Evolutionary conservation across 305 asterid genomes (phyloP).

Genomic region (Fraxinus floribunda): DNA sequence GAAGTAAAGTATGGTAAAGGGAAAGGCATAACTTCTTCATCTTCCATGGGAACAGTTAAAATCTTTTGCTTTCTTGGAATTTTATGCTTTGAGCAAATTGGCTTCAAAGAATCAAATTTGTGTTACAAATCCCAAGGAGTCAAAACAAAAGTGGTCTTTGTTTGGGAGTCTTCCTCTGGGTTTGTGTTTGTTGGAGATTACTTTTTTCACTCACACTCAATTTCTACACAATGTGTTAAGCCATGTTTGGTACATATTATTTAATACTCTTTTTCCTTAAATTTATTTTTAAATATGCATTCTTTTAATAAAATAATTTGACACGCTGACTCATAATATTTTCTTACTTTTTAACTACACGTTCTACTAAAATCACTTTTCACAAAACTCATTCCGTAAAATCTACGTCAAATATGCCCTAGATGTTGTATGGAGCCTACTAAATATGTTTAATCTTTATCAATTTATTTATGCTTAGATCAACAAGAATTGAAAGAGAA

Average conservation of each 20-base stretch:
- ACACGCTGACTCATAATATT: background rate
- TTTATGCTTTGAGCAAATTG: background rate
- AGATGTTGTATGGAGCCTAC: background rate
- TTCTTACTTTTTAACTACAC: no score
- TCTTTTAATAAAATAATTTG: no score
- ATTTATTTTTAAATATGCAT: no score
- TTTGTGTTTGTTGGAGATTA: background rate
- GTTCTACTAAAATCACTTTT: background rate
- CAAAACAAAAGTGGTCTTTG: constrained; percentile 12
- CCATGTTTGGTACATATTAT: background rate
- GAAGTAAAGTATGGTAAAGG: constrained; percentile 34
- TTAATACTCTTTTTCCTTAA: background rate
- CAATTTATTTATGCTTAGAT: background rate
- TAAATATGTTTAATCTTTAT: background rate
- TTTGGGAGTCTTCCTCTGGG: background rate
- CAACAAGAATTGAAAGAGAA: background rate
- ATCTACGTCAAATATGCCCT: background rate
- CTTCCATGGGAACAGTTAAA: constrained; percentile 41
- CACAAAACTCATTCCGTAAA: background rate
- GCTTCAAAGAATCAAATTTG: background rate
- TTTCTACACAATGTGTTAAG: background rate
- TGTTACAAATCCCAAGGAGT: constrained; percentile 24
- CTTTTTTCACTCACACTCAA: background rate
- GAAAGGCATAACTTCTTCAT: constrained; percentile 35
- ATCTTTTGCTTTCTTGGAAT: constrained; percentile 30